Base-by-base conservation (phyloP, 2,329 filamentous ascomycete genomes). In the Penicillium sp. region DNA sequence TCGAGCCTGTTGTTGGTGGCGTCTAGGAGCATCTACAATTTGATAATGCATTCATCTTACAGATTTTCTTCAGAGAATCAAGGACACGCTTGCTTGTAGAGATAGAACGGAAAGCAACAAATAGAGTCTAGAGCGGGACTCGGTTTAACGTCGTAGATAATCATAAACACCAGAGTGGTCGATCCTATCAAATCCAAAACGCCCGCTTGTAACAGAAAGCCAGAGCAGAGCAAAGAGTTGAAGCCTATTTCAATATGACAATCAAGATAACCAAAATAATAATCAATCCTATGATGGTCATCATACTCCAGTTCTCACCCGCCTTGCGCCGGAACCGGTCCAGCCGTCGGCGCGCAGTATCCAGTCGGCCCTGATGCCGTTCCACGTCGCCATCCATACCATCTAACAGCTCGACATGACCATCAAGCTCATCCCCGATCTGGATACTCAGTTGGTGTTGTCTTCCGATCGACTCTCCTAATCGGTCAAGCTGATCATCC, bases 341-440 rank as follows among this genome's bases (percentile, higher is more conserved):
- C 60, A 99, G 78, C 65, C 88, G 82, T 63, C 84, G 84, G 66
- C 86, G 84, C 31, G 93, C 95, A 10, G 90, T 82, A 64, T 92
- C 86, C 51, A 99, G 80, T 49, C 90, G 86, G 26, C 80, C 81
- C 72, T 89, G 84, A 76, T 98, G 93, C 56, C 93, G 81, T 72
- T 96, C 92, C 8, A 93, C 90, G 21, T 88, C 84, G 45, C 84
- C 84, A 70, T 98, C 95, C 45, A 96, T 87, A 68, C 96, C 93
- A 72, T 97, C 93, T 29, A 99, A 81, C 81, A 99, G 81, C 65
- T 89, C 83, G 37, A 96, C 90, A 69, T 99, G 95, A 65, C 87
- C 89, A 67, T 98, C 95, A 35, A 99, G 82, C 81, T 99, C 95
- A 73, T 97, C 90, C 29, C 95, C 93, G 68, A 99, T 98, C 78